These are phyloP conservation scores for Abortiporus biennis DNA, from an alignment of 1,284 basidiomycete species.

Conservation along the genomic window DNA sequence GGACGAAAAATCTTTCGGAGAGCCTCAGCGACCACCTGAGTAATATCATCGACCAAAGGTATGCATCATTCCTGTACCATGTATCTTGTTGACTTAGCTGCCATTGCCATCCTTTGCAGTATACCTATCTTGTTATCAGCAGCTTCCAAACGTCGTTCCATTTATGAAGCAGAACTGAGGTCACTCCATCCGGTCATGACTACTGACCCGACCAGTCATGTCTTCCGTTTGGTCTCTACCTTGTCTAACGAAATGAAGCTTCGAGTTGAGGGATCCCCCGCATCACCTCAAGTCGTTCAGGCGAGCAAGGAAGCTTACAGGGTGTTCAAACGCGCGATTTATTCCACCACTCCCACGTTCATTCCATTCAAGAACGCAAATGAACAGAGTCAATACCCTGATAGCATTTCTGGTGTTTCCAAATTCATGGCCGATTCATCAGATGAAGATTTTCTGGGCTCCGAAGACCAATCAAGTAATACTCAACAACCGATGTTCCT, in stretches of 20 bases:
- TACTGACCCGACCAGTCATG: constrained; percentile 35
- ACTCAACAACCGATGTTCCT: neutral
- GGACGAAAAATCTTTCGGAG: constrained; percentile 45
- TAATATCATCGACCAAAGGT: constrained; percentile 45
- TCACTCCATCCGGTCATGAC: constrained; percentile 34
- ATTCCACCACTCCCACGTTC: constrained; percentile 34
- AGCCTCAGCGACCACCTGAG: constrained; percentile 47
- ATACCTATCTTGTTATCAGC: constrained; percentile 21
- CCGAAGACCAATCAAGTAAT: constrained; percentile 14
- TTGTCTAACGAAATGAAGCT: constrained; percentile 37
- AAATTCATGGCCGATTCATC: constrained; percentile 7
- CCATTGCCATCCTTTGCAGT: too few relatives aligned
- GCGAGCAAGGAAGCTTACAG: constrained; percentile 27
- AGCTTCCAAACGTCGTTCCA: constrained; percentile 32
- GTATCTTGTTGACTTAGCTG: neutral
- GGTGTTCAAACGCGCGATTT: constrained; percentile 29
- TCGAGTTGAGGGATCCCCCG: constrained; percentile 29
- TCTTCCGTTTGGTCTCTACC: constrained; percentile 35
- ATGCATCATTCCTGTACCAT: constrained; percentile 28
- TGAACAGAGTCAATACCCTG: neutral
- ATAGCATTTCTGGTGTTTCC: constrained; percentile 3
- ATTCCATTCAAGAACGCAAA: constrained; percentile 11
- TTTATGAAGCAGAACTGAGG: constrained; percentile 31
- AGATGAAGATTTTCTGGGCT: constrained; percentile 16
- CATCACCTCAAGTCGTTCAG: constrained; percentile 29